Conservation (phyloP, 306 rosid species). For the Comarum palustre region DNA sequence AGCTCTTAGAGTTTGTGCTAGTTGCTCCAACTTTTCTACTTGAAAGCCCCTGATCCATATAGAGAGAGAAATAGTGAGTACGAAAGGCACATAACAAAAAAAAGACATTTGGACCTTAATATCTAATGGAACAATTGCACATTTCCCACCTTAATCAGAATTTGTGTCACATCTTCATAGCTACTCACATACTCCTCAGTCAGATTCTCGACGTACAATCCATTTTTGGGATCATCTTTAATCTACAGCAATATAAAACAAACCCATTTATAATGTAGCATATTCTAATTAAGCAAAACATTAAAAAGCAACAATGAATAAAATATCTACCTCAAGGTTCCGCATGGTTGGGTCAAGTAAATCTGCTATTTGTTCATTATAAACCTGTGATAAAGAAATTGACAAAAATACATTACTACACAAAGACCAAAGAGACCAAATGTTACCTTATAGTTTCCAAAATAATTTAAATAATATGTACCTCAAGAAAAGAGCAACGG, state of each 20-base stretch:
- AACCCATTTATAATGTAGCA: conserved; percentile 4
- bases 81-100: background rate
- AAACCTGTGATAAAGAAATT: conserved; percentile 32
- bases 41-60: conserved; percentile 79
- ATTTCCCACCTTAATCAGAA: conserved; percentile 69
- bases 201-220: conserved; percentile 64
- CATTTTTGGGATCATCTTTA: conserved; percentile 71
- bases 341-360: conserved; percentile 54
- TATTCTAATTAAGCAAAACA: conserved; percentile 4
- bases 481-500: conserved; percentile 96
- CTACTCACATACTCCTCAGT: conserved; percentile 89
- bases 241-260: conserved; percentile 49
- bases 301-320: conserved; percentile 8
- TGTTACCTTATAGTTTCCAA: background rate
- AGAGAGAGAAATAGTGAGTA: background rate
- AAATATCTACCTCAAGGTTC: conserved; percentile 66
- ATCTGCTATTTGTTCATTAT: conserved; percentile 54
- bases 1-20: conserved; percentile 80
- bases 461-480: conserved; percentile 17
- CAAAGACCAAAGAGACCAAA: conserved; percentile 10
- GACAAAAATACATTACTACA: background rate
- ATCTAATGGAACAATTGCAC: background rate
- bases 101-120: background rate
- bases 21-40: conserved; percentile 95
- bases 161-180: conserved; percentile 86